These are phyloP conservation scores for Podila verticillata DNA, from an alignment of 192 early-diverging fungal genomes.

Conservation along the genomic window DNA sequence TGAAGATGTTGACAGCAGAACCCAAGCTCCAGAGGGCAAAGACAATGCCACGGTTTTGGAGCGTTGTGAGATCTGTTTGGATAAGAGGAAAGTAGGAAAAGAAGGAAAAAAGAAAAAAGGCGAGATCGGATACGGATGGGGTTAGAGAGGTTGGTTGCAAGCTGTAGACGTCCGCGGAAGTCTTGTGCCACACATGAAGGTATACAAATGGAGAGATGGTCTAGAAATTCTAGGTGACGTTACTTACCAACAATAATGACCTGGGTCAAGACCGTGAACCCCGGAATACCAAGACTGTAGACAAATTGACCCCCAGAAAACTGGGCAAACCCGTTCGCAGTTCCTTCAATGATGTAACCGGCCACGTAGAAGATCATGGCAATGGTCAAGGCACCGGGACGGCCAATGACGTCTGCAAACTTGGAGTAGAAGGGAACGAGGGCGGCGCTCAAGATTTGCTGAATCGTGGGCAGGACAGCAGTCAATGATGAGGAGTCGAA, in stretches of 20 bases:
- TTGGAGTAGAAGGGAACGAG: conserved; percentile 16
- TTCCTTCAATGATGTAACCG: conserved; percentile 5
- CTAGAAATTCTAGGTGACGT: background rate
- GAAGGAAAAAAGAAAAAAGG: background rate
- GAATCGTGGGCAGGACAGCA: conserved; percentile 5
- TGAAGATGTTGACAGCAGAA: too few relatives aligned
- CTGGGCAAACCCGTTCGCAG: conserved; percentile 7
- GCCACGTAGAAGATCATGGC: conserved; percentile 8
- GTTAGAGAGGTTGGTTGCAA: too few relatives aligned
- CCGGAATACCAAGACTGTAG: conserved; percentile 2
- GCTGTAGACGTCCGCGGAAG: too few relatives aligned
- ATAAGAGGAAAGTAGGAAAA: too few relatives aligned
- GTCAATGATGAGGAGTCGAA: conserved; percentile 4
- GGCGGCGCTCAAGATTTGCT: conserved; percentile 3
- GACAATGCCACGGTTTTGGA: conserved; percentile 11
- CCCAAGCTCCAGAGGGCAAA: background rate
- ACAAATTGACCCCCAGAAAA: background rate
- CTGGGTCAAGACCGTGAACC: background rate
- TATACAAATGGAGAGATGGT: background rate
- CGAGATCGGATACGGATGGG: too few relatives aligned
- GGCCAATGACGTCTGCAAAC: conserved; percentile 16
- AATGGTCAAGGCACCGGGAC: conserved; percentile 4
- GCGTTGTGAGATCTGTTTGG: conserved; percentile 4
- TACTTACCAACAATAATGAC: conserved; percentile 15
- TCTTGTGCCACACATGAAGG: background rate